phyloP scores from a whole-genome alignment of 257 asterid genomes.

The Rubia yunnanensis region DNA sequence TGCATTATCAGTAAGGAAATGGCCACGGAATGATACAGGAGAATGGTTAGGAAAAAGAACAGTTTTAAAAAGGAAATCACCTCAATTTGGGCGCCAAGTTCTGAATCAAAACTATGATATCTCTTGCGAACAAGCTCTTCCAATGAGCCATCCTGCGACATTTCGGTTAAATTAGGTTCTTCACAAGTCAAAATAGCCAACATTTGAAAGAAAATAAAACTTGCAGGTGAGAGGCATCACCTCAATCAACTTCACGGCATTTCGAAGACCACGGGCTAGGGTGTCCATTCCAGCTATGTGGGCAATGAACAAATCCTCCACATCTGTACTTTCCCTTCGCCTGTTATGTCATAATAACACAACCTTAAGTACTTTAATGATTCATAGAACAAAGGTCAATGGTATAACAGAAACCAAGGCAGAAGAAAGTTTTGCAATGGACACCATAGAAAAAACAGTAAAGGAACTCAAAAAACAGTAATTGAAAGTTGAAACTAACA shows the following conservation, averaged over 20 bases:
- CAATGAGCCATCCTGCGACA: constrained; percentile 62
- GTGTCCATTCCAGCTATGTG: constrained; percentile 98
- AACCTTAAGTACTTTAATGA: not conserved
- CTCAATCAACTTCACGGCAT: constrained; percentile 82
- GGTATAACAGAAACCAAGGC: no score
- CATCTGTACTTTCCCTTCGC: constrained; percentile 98
- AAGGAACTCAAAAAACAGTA: not conserved
- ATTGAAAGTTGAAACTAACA: constrained; percentile 34
- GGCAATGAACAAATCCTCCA: constrained; percentile 81
- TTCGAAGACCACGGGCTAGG: constrained; percentile 88
- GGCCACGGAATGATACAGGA: not conserved
- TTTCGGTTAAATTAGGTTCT: not conserved
- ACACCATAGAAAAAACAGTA: not conserved
- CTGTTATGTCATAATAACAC: constrained; percentile 19
- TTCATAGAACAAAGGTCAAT: no score
- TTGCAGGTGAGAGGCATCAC: constrained; percentile 19
- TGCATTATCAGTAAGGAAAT: not conserved
- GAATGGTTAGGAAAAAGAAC: not conserved
- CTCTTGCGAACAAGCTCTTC: constrained; percentile 68
- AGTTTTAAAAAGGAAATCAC: constrained; percentile 16
- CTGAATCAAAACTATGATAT: constrained; percentile 78
- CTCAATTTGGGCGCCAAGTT: constrained; percentile 78
- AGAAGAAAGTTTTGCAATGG: no score
- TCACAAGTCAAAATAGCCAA: not conserved
- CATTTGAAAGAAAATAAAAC: not conserved